Percentiles rank a stretch among this genome's conserved stretches.
phyloP scores from a whole-genome alignment of 345 rosid genomes.

The Salix brachista region DNA sequence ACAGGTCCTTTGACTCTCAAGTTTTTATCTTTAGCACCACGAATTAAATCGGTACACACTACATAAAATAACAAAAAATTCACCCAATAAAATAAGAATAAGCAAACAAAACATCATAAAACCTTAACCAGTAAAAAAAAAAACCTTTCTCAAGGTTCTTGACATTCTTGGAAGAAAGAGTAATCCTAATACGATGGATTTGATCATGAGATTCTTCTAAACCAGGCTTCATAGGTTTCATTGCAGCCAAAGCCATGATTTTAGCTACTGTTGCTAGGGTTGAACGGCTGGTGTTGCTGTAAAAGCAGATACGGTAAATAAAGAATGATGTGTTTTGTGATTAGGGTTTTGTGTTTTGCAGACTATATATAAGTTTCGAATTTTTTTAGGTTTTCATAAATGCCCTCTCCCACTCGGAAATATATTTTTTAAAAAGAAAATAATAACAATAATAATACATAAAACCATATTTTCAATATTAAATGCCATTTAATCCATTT shows the following conservation, averaged over 20 bases:
- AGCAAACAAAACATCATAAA: neutral
- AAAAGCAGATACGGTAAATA: no score
- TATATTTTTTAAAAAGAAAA: rapidly evolving
- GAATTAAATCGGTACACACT: neutral
- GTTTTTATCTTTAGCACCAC: neutral
- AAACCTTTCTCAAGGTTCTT: slow-evolving; percentile 63
- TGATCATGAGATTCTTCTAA: slow-evolving; percentile 53
- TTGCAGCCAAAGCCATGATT: neutral
- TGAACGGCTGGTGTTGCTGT: no score
- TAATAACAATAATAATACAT: no score
- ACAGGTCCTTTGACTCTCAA: neutral
- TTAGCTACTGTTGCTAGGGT: neutral
- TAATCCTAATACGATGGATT: slow-evolving; percentile 55
- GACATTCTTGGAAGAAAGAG: slow-evolving; percentile 60
- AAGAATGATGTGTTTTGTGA: no score
- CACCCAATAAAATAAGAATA: neutral
- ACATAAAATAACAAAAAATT: neutral
- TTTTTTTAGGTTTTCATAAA: no score
- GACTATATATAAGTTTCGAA: no score
- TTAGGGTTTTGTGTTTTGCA: no score
- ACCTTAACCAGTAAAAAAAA: neutral
- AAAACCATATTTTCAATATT: no score
- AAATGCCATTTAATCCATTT: no score
- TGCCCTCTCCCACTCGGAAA: no score
- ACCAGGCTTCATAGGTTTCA: slow-evolving; percentile 39